Base-by-base conservation (phyloP, 2,329 filamentous ascomycete species). In the Neofusicoccum kwambonambiense region DNA sequence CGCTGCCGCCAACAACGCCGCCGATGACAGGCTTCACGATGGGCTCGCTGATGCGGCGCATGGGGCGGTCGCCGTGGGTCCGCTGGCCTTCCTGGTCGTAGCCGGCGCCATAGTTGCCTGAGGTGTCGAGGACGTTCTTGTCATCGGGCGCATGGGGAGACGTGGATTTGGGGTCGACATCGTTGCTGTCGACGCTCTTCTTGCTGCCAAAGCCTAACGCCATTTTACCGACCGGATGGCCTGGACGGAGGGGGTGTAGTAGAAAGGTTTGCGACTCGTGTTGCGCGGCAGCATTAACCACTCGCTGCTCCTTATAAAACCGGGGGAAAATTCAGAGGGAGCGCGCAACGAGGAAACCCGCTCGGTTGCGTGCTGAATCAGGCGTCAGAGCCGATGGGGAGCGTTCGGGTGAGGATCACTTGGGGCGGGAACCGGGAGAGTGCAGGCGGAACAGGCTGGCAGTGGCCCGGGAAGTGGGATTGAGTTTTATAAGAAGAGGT, bases 201-300 rank as follows among this genome's bases (percentile, higher is more conserved):
- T 45, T 56, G 42, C 34, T 42, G 44, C 70, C 69, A 60, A 72
- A 69, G 64, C 75, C 77, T 79, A 83, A 74, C 81, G 81, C 82
- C 82, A 84, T 83, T 83, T 83, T 65, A 83, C 69, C 50, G 75
- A 79, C 67, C 82, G 80, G 70, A 83, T 81, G 70, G 75, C 72
- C 71, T 73, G 76, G 67, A 77, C 76, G 66, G 78, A 73, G 56
- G 77, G 75, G 63, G 73, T 75, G 69, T 75, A 76, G 67, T 77
- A 76, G 65, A 78, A 76, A 67, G 72, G 75, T 68, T 71, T 71
- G 68, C 71, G 74, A 65, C 70, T 62, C 50, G 69, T 69, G 52
- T 70, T 68, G 68, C 71, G 71, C 62, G 69, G 70, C 64, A 76
- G 74, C 79, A 81, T 81, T 75, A 78, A 80, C 58, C 49, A 56